phyloP scores from a whole-genome alignment of 192 early-diverging fungal species.

The Entomortierella parvispora region DNA sequence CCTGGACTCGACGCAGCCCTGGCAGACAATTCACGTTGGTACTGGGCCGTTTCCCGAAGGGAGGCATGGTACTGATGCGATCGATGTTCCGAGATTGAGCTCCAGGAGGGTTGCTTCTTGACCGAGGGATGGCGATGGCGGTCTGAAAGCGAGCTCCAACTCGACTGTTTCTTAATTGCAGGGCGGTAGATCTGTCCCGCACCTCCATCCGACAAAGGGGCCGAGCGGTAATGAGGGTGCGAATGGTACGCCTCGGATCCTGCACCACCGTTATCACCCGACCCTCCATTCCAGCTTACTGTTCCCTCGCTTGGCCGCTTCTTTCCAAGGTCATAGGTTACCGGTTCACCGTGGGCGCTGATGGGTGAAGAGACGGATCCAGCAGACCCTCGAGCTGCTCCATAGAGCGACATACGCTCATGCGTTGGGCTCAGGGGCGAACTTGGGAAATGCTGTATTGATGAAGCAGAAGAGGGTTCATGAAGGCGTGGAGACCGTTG shows the following conservation, averaged over 20 bases:
- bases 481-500: background rate
- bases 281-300: conserved; percentile 12
- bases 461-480: no score
- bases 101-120: conserved; percentile 36
- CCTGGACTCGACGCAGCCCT: background rate
- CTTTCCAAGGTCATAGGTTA: conserved; percentile 19
- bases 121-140: conserved; percentile 18
- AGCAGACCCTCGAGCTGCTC: background rate
- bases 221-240: conserved; percentile 11
- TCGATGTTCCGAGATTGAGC: conserved; percentile 36
- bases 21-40: background rate
- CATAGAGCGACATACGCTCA: conserved; percentile 27
- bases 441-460: conserved; percentile 18
- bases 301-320: conserved; percentile 43
- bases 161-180: conserved; percentile 36
- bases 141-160: conserved; percentile 37
- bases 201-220: background rate
- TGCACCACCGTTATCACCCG: conserved; percentile 9
- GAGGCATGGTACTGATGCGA: conserved; percentile 9
- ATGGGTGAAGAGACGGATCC: conserved; percentile 8
- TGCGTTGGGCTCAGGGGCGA: conserved; percentile 37
- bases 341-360: conserved; percentile 12
- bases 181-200: conserved; percentile 12
- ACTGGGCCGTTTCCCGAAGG: background rate
- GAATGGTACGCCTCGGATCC: conserved; percentile 6